phyloP scores from a whole-genome alignment of 495 filamentous ascomycete species.

The Cairneyella variabilis region DNA sequence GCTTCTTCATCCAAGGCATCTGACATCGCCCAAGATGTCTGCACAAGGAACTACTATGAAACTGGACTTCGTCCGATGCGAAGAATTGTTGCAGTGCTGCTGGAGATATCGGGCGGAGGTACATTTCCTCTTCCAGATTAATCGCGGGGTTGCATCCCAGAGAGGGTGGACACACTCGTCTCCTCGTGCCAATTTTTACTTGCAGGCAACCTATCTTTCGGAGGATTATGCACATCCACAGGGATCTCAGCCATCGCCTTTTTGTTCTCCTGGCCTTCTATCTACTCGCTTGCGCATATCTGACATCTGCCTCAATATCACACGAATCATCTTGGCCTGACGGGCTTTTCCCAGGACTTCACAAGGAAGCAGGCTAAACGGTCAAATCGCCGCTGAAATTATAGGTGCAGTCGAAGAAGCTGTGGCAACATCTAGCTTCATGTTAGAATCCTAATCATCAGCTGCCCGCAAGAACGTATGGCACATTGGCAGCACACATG shows the following conservation, averaged over 20 bases:
- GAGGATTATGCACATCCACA: conserved; percentile 3
- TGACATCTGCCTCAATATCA: conserved; percentile 6
- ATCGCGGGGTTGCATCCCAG: conserved; percentile 3
- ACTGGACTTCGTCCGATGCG: background rate
- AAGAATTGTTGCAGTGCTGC: background rate
- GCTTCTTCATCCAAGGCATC: background rate
- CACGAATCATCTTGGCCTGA: background rate
- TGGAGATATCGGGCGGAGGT: background rate
- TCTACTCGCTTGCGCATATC: conserved; percentile 1
- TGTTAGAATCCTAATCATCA: background rate
- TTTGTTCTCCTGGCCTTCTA: background rate
- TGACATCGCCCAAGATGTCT: too few species aligned
- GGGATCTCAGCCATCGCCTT: background rate
- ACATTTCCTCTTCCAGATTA: conserved; percentile 2
- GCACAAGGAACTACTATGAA: too few species aligned
- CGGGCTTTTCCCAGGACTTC: background rate
- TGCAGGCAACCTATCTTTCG: conserved; percentile 9
- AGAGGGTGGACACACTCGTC: background rate
- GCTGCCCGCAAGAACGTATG: background rate
- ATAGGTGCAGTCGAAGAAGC: background rate
- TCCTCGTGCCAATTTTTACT: conserved; percentile 3
- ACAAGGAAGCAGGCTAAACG: background rate
- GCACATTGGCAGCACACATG: background rate
- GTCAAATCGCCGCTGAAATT: too few species aligned
- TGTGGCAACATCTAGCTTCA: background rate